These are phyloP conservation scores for Hevea brasiliensis DNA, from an alignment of 345 rosid species.

Conservation along the genomic window DNA sequence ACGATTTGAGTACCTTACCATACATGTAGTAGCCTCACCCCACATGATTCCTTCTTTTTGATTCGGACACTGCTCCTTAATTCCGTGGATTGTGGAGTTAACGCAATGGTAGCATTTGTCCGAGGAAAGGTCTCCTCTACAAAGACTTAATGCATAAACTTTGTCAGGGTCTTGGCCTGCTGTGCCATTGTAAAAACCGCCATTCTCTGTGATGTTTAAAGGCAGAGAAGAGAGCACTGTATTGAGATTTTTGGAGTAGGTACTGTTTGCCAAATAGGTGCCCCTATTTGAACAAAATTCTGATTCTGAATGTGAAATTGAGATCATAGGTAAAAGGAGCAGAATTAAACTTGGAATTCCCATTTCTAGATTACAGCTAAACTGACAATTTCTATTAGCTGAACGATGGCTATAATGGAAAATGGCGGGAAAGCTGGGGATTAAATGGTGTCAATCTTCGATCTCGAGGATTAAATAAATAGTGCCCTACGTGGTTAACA, in stretches of 20 bases:
- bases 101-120: constrained; percentile 22
- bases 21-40: constrained; percentile 26
- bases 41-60: constrained; percentile 22
- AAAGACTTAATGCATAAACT: too few relatives aligned
- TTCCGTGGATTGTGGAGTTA: neutral
- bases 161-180: constrained; percentile 4
- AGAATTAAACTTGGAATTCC: neutral
- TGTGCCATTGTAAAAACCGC: constrained; percentile 24
- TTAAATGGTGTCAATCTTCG: too few relatives aligned
- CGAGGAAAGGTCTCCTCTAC: neutral
- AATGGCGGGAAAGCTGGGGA: too few relatives aligned
- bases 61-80: constrained; percentile 19
- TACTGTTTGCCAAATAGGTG: constrained; percentile 14
- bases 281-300: neutral
- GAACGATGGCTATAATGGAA: too few relatives aligned
- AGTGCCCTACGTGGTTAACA: too few relatives aligned
- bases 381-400: too few relatives aligned
- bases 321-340: neutral
- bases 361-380: neutral
- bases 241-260: constrained; percentile 20
- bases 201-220: constrained; percentile 6
- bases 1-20: constrained; percentile 24
- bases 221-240: constrained; percentile 27
- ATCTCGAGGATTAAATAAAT: too few relatives aligned
- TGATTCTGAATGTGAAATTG: neutral